Percentiles rank a stretch among this genome's conserved stretches.
phyloP scores from a whole-genome alignment of 2,329 filamentous ascomycete genomes.

The Biscogniauxia marginata region DNA sequence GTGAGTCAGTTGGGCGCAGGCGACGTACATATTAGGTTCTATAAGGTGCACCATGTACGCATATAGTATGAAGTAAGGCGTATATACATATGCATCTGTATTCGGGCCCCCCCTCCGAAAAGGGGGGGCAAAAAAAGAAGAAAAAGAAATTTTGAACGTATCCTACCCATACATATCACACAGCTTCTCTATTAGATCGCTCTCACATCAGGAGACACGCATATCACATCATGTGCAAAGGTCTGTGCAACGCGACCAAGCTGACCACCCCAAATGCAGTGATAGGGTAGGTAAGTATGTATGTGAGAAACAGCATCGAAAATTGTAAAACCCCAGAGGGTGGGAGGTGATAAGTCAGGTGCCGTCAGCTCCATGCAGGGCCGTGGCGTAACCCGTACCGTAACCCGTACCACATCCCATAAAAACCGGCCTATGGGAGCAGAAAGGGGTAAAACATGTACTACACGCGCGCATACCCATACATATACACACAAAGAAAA shows the following conservation, averaged over 20 bases:
- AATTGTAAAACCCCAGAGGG: no score
- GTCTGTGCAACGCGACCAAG: no score
- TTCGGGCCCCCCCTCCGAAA: not conserved
- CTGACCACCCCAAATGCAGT: no score
- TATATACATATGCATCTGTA: not conserved
- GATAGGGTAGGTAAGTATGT: no score
- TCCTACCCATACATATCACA: no score
- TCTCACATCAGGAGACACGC: no score
- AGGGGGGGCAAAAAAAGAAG: no score
- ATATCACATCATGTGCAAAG: no score
- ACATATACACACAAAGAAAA: not conserved
- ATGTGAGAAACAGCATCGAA: no score
- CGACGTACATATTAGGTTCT: conserved; percentile 5
- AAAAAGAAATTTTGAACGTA: no score
- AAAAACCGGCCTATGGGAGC: not conserved
- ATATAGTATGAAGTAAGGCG: not conserved
- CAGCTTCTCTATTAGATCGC: no score
- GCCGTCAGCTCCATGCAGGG: not conserved
- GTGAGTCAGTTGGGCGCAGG: not conserved
- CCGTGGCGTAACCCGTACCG: not conserved
- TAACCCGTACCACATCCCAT: not conserved
- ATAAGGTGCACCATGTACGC: conserved; percentile 8
- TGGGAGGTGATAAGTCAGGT: not conserved
- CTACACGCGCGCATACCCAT: not conserved
- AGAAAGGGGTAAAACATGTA: not conserved